A percentile compares a stretch with the other conserved stretches of the same genome.
Conservation (phyloP, 2,329 filamentous ascomycete genomes). For the Botrytis porri region DNA sequence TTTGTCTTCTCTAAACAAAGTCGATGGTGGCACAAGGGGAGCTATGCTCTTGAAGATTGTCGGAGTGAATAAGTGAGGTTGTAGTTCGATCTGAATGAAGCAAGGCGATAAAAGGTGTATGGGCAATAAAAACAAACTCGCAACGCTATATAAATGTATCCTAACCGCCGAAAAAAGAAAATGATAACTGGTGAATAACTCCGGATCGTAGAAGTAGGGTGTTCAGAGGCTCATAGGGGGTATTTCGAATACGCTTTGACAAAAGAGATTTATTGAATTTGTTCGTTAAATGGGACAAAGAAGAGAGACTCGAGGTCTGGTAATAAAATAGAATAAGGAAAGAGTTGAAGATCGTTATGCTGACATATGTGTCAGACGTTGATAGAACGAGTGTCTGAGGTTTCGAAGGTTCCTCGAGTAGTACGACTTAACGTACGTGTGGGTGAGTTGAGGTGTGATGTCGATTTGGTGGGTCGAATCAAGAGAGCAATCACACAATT, state of each 20-base stretch:
- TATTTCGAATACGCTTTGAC: conserved; percentile 45
- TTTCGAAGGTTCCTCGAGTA: conserved; percentile 26
- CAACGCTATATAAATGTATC: conserved; percentile 41
- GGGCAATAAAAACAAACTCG: conserved; percentile 36
- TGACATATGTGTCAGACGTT: conserved; percentile 37
- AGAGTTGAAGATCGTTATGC: conserved; percentile 38
- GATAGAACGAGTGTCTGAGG: conserved; percentile 36
- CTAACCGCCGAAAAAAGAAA: conserved; percentile 35
- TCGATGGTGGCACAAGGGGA: conserved; percentile 34
- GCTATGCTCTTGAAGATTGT: conserved; percentile 32
- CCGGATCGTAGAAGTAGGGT: conserved; percentile 39
- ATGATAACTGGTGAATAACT: conserved; percentile 35
- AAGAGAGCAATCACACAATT: conserved; percentile 25
- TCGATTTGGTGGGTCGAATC: conserved; percentile 29
- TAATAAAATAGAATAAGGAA: conserved; percentile 38
- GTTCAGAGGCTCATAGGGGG: conserved; percentile 43
- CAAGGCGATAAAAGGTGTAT: conserved; percentile 22
- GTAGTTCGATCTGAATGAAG: conserved; percentile 25
- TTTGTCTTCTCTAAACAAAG: conserved; percentile 40
- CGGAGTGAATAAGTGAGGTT: conserved; percentile 25
- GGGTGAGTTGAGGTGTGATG: conserved; percentile 19
- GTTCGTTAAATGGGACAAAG: conserved; percentile 37
- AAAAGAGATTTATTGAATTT: conserved; percentile 49
- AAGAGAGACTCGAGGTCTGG: conserved; percentile 35
- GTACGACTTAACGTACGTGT: conserved; percentile 14